Evolutionary conservation across 169 alveolate species (phyloP), one percentile per base, ranked within the genome.

Genomic region (Plasmodium gaboni): DNA sequence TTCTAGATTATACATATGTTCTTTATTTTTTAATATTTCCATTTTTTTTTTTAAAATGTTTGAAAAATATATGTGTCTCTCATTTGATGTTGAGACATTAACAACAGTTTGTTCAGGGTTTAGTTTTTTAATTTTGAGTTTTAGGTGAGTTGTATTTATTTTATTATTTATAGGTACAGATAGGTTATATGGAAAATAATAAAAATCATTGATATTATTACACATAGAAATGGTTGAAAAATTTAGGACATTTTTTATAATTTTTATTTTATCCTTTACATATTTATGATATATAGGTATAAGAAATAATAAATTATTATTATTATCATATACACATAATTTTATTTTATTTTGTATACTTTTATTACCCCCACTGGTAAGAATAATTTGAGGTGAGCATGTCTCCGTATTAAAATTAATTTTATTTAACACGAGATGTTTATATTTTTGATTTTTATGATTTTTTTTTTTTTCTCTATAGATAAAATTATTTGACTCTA

Each of bases 201-300:
- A 60, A 26, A 86, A 42, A 9, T 69, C 60, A 24, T 86, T 59
- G 19, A 86, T 59, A 1, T 86, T 74, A 12, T 53, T 48, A 8
- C 78, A 60, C 51, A 86, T 86, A 5, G 60, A 70, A 15, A 86
- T 61, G 9, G 87, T 38, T 10, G 74, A 70, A 67, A 70, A 86
- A 86, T 86, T 69, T 71, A 86, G 24, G 10, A 86, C 87, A 86
- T 86, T 86, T 9, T 73, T 73, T 10, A 86, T 57, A 59, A 86
- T 64, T 73, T 86, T 86, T 38, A 86, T 86, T 71, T 86, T 86
- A 60, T 86, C 87, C 51, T 67, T 86, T 12, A 70, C 87, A 51
- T 71, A 71, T 71, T 86, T 86, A 60, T 86, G 87, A 59, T 70
- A 86, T 57, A 86, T 71, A 17, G 92, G 92, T 63, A 86, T 86